Percentiles rank a stretch among this genome's conserved stretches.
Evolutionary conservation across 2,329 filamentous ascomycete species (phyloP).

Genomic region (Ambrosiella cleistominuta): DNA sequence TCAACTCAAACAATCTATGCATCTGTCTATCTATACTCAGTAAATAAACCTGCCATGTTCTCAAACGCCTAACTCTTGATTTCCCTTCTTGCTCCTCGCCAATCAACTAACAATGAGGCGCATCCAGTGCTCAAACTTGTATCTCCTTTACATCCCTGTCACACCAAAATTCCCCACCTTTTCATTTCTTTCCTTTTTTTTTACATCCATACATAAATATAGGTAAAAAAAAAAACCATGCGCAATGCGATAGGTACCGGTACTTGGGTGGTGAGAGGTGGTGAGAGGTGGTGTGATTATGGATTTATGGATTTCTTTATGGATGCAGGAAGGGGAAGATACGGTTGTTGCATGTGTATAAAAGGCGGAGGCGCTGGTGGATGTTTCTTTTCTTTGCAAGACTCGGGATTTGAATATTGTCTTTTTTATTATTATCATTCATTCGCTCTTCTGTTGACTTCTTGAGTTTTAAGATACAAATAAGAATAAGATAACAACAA

Average conservation of each 20-base stretch:
- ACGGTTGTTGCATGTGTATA: neutral
- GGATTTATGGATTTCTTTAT: neutral
- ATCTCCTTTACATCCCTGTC: neutral
- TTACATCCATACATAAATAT: too few species aligned
- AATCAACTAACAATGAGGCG: neutral
- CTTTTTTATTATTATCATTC: neutral
- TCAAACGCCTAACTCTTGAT: too few species aligned
- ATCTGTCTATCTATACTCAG: too few species aligned
- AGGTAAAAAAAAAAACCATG: too few species aligned
- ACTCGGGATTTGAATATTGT: neutral
- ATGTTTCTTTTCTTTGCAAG: neutral
- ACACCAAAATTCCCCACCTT: neutral
- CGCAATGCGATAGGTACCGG: neutral
- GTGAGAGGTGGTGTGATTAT: neutral
- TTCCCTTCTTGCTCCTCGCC: neutral
- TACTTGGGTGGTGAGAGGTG: neutral
- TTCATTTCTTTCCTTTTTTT: neutral
- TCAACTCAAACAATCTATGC: too few species aligned
- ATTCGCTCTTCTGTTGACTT: neutral
- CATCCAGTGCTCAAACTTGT: neutral
- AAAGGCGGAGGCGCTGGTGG: neutral
- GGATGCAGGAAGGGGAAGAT: neutral
- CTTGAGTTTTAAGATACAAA: too few species aligned
- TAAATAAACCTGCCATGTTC: too few species aligned
- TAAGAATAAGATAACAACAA: too few species aligned